These are phyloP conservation scores for Trypanosoma brucei DNA, from an alignment of 208 protist genomes.

Conservation along the genomic window DNA sequence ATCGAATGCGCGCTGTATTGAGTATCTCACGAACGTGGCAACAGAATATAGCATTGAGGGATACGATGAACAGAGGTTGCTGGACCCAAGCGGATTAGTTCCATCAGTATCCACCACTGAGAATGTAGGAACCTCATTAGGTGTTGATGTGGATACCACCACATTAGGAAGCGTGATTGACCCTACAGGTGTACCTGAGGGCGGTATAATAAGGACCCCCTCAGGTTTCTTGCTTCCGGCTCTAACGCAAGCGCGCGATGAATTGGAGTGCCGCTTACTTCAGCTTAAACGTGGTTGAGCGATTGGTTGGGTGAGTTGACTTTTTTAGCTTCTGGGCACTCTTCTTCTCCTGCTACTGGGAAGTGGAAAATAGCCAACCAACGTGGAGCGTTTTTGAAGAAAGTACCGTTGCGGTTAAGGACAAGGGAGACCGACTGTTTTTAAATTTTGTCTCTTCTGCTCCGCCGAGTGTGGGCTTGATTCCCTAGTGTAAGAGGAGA, in stretches of 20 bases:
- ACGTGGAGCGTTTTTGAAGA: no score
- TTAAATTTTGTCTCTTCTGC: no score
- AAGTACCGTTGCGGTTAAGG: no score
- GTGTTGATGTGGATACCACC: conserved; percentile 4
- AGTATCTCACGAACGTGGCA: conserved; percentile 80
- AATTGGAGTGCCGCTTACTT: conserved; percentile 57
- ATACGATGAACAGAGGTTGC: conserved; percentile 71
- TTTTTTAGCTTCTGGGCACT: no score
- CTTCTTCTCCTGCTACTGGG: no score
- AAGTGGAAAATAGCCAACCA: no score
- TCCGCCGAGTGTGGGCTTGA: no score
- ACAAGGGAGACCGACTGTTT: no score
- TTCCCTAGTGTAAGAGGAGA: no score
- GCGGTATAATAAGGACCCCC: conserved; percentile 33
- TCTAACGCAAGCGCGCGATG: conserved; percentile 46
- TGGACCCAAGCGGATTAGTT: conserved; percentile 56
- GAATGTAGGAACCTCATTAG: conserved; percentile 17
- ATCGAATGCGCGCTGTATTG: conserved; percentile 73
- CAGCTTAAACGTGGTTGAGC: conserved; percentile 56
- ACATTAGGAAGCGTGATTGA: conserved; percentile 5
- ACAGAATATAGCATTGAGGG: conserved; percentile 67
- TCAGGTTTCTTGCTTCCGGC: conserved; percentile 64
- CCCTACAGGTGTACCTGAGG: conserved; percentile 15
- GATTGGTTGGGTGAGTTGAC: no score
- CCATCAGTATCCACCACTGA: conserved; percentile 43